phyloP scores from a whole-genome alignment of 257 asterid species.

The Solanum ahanhuiri region DNA sequence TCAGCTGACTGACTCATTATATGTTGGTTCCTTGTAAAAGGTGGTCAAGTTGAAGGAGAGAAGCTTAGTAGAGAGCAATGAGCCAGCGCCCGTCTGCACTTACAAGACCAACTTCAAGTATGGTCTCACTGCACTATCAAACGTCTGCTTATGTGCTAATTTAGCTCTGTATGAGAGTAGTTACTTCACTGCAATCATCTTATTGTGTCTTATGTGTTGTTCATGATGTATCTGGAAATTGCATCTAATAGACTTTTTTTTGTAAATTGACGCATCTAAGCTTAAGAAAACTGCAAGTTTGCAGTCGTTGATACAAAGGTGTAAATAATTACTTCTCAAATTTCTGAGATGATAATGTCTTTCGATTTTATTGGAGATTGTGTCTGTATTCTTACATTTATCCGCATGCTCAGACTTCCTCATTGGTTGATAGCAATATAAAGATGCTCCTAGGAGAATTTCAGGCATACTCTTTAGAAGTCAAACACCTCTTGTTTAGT shows the following conservation, averaged over 20 bases:
- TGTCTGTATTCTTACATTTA: neutral
- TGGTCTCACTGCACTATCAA: neutral
- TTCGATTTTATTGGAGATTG: neutral
- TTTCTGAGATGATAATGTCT: neutral
- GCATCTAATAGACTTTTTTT: neutral
- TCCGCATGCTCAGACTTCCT: neutral
- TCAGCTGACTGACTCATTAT: neutral
- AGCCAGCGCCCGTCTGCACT: conserved; percentile 35
- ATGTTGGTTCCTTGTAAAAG: conserved; percentile 3
- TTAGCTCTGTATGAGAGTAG: neutral
- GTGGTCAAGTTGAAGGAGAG: conserved; percentile 29
- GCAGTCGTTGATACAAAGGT: neutral
- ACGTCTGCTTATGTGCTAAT: neutral
- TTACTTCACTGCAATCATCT: neutral
- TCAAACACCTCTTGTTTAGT: neutral
- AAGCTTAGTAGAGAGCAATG: conserved; percentile 34
- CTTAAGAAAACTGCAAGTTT: neutral
- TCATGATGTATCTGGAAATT: neutral
- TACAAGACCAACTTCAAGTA: conserved; percentile 54
- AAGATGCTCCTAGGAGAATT: neutral
- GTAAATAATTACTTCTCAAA: neutral
- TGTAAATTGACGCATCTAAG: neutral
- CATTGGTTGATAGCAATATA: neutral
- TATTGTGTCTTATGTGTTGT: neutral
- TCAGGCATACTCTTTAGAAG: neutral